phyloP scores from a whole-genome alignment of 2,329 filamentous ascomycete genomes.

The Aspergillus aculeatinus region DNA sequence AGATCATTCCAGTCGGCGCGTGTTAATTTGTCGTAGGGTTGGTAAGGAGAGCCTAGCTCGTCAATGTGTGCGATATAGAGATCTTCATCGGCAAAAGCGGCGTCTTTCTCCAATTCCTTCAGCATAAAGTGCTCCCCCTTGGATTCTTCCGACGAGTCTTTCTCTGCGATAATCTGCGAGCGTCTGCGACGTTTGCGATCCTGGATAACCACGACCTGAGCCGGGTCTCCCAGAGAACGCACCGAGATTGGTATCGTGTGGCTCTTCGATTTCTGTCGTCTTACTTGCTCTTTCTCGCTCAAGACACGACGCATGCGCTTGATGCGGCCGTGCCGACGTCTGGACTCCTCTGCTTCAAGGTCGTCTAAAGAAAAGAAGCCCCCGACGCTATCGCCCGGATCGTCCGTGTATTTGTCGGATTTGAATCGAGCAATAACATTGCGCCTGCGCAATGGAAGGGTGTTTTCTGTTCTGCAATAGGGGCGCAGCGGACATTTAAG shows the following conservation, averaged over 20 bases:
- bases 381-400: background rate
- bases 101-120: conserved; percentile 26
- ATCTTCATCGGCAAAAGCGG: conserved; percentile 10
- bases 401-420: background rate
- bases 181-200: conserved; percentile 22
- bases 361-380: background rate
- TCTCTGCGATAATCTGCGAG: conserved; percentile 11
- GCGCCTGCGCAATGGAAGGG: conserved; percentile 9
- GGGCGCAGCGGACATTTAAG: conserved; percentile 20
- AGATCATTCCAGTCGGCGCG: conserved; percentile 31
- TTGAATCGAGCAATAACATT: conserved; percentile 23
- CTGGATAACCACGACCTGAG: conserved; percentile 38
- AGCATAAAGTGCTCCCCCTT: conserved; percentile 24
- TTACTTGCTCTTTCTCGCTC: background rate
- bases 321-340: background rate
- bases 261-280: conserved; percentile 4
- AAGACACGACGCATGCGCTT: background rate
- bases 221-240: conserved; percentile 37
- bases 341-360: background rate
- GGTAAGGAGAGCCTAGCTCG: conserved; percentile 23
- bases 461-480: conserved; percentile 9
- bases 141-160: conserved; percentile 10
- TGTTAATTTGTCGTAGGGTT: conserved; percentile 27
- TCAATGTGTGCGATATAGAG: conserved; percentile 30
- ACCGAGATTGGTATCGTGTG: conserved; percentile 30